Conservation (phyloP, 1,284 basidiomycete species). For the Butyriboletus appendiculatus region DNA sequence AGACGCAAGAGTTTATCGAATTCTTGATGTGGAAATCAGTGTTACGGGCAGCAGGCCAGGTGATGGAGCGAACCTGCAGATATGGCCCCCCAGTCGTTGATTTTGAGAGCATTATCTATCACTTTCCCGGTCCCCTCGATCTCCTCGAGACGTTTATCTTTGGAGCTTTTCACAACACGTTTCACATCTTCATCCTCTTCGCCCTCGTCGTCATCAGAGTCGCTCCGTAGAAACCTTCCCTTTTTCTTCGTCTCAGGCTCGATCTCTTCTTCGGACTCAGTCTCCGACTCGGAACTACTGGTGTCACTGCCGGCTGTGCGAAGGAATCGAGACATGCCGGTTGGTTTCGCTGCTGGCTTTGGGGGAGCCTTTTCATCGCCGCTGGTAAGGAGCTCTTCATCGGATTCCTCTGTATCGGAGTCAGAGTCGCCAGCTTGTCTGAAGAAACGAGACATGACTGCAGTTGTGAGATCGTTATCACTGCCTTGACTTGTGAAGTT, state of each 20-base stretch:
- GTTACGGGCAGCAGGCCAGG: background rate
- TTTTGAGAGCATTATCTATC: constrained; percentile 95
- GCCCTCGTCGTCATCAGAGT: constrained; percentile 63
- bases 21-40: constrained; percentile 53
- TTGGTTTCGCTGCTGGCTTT: constrained; percentile 56
- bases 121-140: constrained; percentile 87
- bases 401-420: constrained; percentile 74
- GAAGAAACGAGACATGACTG: constrained; percentile 84
- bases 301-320: constrained; percentile 51
- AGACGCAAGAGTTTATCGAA: constrained; percentile 95
- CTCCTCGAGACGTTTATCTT: constrained; percentile 85
- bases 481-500: constrained; percentile 5
- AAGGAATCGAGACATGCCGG: constrained; percentile 73
- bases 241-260: constrained; percentile 51
- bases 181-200: constrained; percentile 74
- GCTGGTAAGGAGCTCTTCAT: constrained; percentile 80
- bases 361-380: constrained; percentile 65
- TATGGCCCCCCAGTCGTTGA: constrained; percentile 96
- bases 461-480: constrained; percentile 29
- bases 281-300: constrained; percentile 46
- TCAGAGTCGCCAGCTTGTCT: constrained; percentile 82
- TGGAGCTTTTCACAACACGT: constrained; percentile 80
- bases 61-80: constrained; percentile 63
- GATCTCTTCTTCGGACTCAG: constrained; percentile 46
- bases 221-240: constrained; percentile 49